phyloP scores from a whole-genome alignment of 1,284 basidiomycete genomes.

The Rhodotorula mucilaginosa region DNA sequence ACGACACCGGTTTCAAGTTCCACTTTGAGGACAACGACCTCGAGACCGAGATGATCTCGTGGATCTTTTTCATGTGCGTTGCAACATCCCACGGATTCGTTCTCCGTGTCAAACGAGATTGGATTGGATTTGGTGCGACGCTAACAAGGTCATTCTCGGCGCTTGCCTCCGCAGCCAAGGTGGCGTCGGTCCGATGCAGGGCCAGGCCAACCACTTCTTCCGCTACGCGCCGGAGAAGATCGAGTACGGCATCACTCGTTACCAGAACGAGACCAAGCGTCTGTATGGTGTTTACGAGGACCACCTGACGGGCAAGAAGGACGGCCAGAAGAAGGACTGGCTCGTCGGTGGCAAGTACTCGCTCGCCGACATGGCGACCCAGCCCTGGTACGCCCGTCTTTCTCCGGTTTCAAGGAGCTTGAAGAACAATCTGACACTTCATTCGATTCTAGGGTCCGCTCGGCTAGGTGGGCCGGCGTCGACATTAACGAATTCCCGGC shows the following conservation, averaged over 20 bases:
- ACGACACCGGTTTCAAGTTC: conserved; percentile 17
- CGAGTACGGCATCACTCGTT: conserved; percentile 29
- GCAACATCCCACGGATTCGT: background rate
- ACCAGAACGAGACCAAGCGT: conserved; percentile 37
- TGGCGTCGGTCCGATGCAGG: conserved; percentile 32
- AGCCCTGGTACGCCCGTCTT: conserved; percentile 17
- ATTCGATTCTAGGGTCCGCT: conserved; percentile 28
- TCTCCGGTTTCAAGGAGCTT: no score
- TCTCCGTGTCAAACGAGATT: no score
- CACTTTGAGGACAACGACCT: conserved; percentile 31
- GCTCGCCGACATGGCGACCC: conserved; percentile 35
- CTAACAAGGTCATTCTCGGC: background rate
- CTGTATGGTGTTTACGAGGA: conserved; percentile 33
- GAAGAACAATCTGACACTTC: no score
- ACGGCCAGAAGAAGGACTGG: conserved; percentile 26
- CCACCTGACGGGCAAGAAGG: conserved; percentile 32
- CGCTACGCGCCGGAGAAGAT: conserved; percentile 42
- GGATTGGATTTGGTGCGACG: no score
- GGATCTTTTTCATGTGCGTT: conserved; percentile 25
- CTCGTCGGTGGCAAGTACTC: conserved; percentile 38
- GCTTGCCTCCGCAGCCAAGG: conserved; percentile 22
- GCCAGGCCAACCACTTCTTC: conserved; percentile 39
- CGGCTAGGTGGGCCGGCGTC: conserved; percentile 29
- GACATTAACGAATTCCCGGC: conserved; percentile 24
- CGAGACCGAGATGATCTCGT: conserved; percentile 22